Conservation (phyloP, 2,329 filamentous ascomycete species). For the Graphilbum sp. region DNA sequence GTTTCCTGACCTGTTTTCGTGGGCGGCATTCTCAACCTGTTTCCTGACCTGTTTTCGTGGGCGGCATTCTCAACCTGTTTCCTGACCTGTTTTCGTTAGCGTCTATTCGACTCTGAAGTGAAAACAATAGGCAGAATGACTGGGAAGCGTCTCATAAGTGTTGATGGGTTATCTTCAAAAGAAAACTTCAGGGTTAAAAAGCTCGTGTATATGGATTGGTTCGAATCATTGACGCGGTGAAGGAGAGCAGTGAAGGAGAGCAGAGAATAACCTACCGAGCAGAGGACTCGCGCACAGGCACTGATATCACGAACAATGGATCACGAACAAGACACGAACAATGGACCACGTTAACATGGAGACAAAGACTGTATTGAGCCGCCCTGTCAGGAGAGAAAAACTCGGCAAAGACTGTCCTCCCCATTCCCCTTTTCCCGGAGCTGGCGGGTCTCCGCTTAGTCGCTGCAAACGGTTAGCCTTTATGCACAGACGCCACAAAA, state of each 20-base stretch:
- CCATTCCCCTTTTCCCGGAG: no score
- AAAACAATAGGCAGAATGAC: background rate
- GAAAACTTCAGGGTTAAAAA: constrained; percentile 50
- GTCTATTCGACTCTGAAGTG: background rate
- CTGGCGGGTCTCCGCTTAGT: no score
- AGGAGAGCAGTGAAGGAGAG: constrained; percentile 2
- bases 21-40: no score
- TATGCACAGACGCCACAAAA: background rate
- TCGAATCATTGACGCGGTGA: constrained; percentile 36
- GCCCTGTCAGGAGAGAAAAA: no score
- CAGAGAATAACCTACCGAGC: constrained; percentile 27
- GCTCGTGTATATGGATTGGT: constrained; percentile 33
- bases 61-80: no score
- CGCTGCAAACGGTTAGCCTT: constrained; percentile 3
- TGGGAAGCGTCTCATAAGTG: constrained; percentile 40
- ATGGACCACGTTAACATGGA: background rate
- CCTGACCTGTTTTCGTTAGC: no score
- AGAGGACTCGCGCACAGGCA: background rate
- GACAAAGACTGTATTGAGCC: no score
- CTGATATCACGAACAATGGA: constrained; percentile 5
- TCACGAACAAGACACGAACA: background rate
- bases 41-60: no score
- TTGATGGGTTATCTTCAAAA: constrained; percentile 44
- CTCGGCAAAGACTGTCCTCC: no score
- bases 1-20: no score